Evolutionary conservation across 2,329 filamentous ascomycete genomes (phyloP), one percentile per base, ranked within the genome.

Genomic region (Diaporthe vaccinii): DNA sequence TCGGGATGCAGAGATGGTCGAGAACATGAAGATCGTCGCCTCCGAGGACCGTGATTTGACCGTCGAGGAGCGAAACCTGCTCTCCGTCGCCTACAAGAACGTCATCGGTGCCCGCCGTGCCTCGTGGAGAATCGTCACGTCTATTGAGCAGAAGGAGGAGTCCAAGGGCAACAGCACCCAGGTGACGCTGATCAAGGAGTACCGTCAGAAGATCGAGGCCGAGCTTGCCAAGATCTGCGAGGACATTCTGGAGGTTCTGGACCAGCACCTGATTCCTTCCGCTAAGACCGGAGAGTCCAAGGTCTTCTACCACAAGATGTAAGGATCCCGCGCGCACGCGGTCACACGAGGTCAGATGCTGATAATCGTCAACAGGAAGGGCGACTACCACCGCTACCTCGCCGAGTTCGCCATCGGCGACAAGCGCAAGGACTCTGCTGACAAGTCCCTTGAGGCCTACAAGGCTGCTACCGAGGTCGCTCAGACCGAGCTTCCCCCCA

Each of bases 231-330:
- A 97, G 91, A 97, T 98, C 89, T 98, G 96, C 89, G 94, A 98
- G 85, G 96, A 98, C 84, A 97, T 98, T 84, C 93, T 98, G 79
- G 94, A 97, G 82, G 96, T 98, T 82, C 92, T 98, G 75, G 95
- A 98, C 89, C 88, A 96, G 88, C 94, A 96, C 89, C 90, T 98
- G 83, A 98, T 98, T 83, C 94, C 95, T 82, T 97, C 94, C 82
- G 96, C 96, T 81, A 93, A 97, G 90, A 95, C 92, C 83, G 96
- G 96, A 87, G 96, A 98, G 91, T 98, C 95, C 83, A 98, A 98
- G 93, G 96, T 98, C 82, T 98, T 98, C 90, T 98, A 98, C 90
- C 96, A 98, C 94, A 98, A 98, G 93, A 98, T 98, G 95, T 97
- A 86, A 84, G 76, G 77, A 57, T 51, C 28, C 14, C 39, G 5